Evolutionary conservation across 1,139 yeast species (phyloP), one percentile per base, ranked within the genome.

Genomic region (Spencermartinsiella ligniputridi): DNA sequence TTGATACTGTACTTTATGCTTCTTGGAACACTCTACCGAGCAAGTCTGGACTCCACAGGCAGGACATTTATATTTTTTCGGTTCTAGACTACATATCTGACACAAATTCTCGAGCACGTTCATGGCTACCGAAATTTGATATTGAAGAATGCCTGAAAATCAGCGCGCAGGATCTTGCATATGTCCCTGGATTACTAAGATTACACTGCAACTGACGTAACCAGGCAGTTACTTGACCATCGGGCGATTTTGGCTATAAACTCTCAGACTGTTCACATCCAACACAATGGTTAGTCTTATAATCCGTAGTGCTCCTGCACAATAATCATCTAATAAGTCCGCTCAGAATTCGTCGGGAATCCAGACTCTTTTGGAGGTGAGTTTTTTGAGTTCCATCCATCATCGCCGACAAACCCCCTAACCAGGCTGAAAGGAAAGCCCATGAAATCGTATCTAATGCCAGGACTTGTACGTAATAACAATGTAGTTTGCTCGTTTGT

Each of bases 401-500:
- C n/a, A n/a, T n/a, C n/a, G n/a, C n/a, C n/a, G n/a, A n/a, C n/a
- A n/a, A n/a, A n/a, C n/a, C n/a, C 5, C 15, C 37, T 33, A 32
- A 35, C 44, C 24, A 83, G 74, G 95, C 97, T 47, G 98, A 92
- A 72, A 88, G 86, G 70, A 94, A 88, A 61, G 98, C 98, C 18
- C 97, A 95, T 56, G 94, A 83, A 60, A 86, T 90, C 54, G 97
- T 92, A 53, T 79, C 89, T 57, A 84, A 83, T 63, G 96, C 98
- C 30, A 85, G 96, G 72, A 74, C 79, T 57, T 82, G 76, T 72
- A 68, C 46, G 76, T 70, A 44, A 12, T 24, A 4, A 11, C 16
- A 8, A 21, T 17, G 15, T 1, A 19, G 29, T 15, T 27, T 15
- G 12, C 21, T n/a, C 17, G 20, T 19, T 20, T 18, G 33, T 18